Conservation (phyloP, 106 monocot species). For the Dactylorhiza incarnata region DNA sequence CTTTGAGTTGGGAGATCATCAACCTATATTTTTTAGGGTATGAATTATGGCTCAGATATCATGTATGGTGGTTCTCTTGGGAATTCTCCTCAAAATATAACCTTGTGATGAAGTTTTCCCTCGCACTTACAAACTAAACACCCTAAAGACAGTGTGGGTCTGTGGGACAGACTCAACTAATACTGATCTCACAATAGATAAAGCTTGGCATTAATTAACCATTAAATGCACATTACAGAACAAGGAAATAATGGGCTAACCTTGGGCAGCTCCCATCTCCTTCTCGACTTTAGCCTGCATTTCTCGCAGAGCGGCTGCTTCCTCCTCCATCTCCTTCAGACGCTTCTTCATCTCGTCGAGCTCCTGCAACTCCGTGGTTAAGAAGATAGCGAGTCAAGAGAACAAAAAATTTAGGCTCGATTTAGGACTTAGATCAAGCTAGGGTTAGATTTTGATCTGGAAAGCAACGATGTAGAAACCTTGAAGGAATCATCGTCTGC, state of each 20-base stretch:
- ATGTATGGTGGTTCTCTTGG: too few species aligned
- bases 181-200: neutral
- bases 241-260: constrained; percentile 10
- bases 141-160: too few species aligned
- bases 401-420: neutral
- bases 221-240: neutral
- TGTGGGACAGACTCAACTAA: too few species aligned
- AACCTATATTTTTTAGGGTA: too few species aligned
- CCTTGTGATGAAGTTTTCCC: too few species aligned
- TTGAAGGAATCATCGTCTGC: constrained; percentile 13
- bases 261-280: constrained; percentile 80
- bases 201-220: neutral
- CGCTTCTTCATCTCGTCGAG: constrained; percentile 93
- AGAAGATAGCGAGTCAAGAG: neutral
- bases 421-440: neutral
- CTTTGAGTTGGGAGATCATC: too few species aligned
- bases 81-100: too few species aligned
- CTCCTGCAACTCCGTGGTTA: constrained; percentile 32
- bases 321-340: constrained; percentile 93
- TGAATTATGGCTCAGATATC: too few species aligned
- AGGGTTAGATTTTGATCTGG: constrained; percentile 3
- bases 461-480: neutral
- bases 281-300: constrained; percentile 96
- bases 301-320: constrained; percentile 87
- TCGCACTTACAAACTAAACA: too few species aligned